These are phyloP conservation scores for Leptosphaerulina australis DNA, from an alignment of 2,329 filamentous ascomycete genomes.

Conservation along the genomic window DNA sequence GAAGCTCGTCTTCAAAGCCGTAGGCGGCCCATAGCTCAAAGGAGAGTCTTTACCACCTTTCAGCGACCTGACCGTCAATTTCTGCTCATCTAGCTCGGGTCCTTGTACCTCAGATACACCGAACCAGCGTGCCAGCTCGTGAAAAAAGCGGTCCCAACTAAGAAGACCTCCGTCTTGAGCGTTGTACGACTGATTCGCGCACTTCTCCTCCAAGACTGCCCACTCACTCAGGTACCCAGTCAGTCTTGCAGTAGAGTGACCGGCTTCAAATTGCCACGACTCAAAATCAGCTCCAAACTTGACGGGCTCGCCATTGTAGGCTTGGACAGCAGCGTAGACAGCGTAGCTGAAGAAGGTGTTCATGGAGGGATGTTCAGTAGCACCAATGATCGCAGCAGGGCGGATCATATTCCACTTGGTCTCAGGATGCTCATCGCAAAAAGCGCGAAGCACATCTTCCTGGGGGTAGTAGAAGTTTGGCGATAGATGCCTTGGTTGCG, in stretches of 20 bases:
- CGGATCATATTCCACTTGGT: constrained; percentile 12
- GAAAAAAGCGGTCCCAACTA: constrained; percentile 11
- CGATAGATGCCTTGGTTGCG: background rate
- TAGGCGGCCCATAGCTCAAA: constrained; percentile 13
- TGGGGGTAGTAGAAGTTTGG: constrained; percentile 3
- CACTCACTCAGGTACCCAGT: constrained; percentile 22
- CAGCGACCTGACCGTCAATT: background rate
- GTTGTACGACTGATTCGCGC: constrained; percentile 17
- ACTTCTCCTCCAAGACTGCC: constrained; percentile 16
- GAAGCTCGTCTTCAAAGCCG: constrained; percentile 1
- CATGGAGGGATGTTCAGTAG: constrained; percentile 9
- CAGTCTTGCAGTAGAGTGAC: constrained; percentile 15
- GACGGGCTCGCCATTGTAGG: constrained; percentile 18
- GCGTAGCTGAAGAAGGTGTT: constrained; percentile 8
- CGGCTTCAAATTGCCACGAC: constrained; percentile 10
- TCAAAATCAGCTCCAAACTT: constrained; percentile 9
- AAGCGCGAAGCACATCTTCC: background rate
- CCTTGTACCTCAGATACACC: constrained; percentile 4
- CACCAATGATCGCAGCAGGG: constrained; percentile 9
- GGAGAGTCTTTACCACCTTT: constrained; percentile 15
- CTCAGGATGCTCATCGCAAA: constrained; percentile 1
- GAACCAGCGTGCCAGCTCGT: constrained; percentile 18
- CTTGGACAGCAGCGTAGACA: constrained; percentile 20
- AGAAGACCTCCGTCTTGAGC: constrained; percentile 6
- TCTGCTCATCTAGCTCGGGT: background rate